Conservation (phyloP, 805 yeast species). For the Metschnikowia orientalis region DNA sequence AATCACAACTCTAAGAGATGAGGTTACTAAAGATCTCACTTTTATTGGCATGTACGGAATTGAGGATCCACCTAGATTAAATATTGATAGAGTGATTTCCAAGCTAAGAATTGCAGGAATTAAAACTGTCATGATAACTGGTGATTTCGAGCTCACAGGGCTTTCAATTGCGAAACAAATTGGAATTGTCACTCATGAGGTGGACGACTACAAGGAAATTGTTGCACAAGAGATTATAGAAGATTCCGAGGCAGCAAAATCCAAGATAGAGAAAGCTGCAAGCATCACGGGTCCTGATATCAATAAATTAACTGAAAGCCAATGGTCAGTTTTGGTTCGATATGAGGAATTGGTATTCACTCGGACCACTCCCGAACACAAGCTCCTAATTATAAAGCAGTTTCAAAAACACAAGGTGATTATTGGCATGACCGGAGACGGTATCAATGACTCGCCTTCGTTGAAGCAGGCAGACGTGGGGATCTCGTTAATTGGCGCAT, state of each 20-base stretch:
- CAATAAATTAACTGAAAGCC: constrained; percentile 28
- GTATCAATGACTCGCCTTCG: constrained; percentile 35
- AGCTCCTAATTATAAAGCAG: constrained; percentile 44
- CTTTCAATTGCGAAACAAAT: constrained; percentile 45
- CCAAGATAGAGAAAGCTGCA: constrained; percentile 22
- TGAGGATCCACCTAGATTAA: constrained; percentile 41
- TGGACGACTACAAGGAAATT: constrained; percentile 20
- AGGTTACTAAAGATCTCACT: constrained; percentile 17
- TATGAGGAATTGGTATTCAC: constrained; percentile 36
- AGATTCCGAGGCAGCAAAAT: constrained; percentile 3
- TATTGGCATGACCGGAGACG: constrained; percentile 37
- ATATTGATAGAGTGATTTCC: constrained; percentile 28
- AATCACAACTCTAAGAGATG: constrained; percentile 14
- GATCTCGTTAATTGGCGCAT: constrained; percentile 26
- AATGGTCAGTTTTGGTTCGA: constrained; percentile 39
- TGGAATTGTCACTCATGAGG: constrained; percentile 30
- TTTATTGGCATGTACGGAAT: constrained; percentile 40
- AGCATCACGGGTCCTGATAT: constrained; percentile 33
- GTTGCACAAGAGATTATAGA: constrained; percentile 5
- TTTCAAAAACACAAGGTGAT: constrained; percentile 32
- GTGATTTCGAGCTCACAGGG: constrained; percentile 52
- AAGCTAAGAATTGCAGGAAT: constrained; percentile 38
- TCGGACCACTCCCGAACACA: constrained; percentile 48
- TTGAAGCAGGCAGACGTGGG: constrained; percentile 34
- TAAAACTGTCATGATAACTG: constrained; percentile 44